Percentiles rank a stretch among this genome's conserved stretches.
Evolutionary conservation across 2,329 filamentous ascomycete species (phyloP).

Genomic region (Xylaria sp.): DNA sequence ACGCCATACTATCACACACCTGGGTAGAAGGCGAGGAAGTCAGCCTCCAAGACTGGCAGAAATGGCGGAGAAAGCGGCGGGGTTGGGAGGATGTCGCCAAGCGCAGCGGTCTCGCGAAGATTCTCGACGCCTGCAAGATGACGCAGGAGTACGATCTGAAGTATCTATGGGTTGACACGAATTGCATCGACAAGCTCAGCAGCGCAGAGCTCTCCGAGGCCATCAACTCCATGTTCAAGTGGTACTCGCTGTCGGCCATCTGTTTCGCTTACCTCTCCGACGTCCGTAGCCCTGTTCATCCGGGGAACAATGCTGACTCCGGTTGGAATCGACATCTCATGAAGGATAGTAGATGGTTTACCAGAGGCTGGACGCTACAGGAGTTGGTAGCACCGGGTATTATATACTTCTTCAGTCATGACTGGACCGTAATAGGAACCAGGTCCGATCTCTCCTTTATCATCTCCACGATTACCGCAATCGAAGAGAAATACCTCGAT

Average conservation of each 20-base stretch:
- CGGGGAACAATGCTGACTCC: not conserved
- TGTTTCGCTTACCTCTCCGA: not conserved
- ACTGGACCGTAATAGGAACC: not conserved
- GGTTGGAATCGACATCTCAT: not conserved
- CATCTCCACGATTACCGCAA: not conserved
- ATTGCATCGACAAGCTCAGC: conserved; percentile 6
- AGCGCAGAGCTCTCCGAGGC: conserved; percentile 1
- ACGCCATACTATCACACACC: conserved; percentile 6
- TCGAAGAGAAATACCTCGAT: not conserved
- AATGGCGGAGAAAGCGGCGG: not conserved
- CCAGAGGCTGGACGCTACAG: not conserved
- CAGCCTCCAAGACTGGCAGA: not conserved
- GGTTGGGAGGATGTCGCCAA: not conserved
- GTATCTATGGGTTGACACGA: conserved; percentile 1
- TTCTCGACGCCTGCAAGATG: not conserved
- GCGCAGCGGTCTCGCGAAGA: not conserved
- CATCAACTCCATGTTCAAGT: not conserved
- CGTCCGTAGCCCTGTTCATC: not conserved
- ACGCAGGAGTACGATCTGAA: not conserved
- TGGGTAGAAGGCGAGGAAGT: not conserved
- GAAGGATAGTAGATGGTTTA: not conserved
- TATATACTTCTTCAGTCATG: not conserved
- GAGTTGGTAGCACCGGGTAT: not conserved
- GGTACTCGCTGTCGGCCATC: not conserved
- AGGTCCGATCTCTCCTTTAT: not conserved